Conservation (phyloP, 2,329 filamentous ascomycete species). For the Trichoderma sp. region DNA sequence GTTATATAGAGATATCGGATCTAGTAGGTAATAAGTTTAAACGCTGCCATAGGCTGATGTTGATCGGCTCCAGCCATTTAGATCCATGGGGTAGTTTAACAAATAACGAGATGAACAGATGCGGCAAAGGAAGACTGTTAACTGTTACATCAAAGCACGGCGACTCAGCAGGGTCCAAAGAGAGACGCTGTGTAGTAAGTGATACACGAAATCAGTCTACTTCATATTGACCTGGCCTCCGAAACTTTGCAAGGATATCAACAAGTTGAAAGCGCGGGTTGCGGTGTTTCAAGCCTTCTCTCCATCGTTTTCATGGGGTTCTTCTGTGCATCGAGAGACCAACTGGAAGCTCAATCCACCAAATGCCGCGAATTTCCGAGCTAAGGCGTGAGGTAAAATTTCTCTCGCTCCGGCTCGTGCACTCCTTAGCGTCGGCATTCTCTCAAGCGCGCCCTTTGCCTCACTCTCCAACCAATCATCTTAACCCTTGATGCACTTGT, state of each 20-base stretch:
- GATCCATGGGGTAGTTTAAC: not conserved
- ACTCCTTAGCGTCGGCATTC: constrained; percentile 6
- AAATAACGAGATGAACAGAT: not conserved
- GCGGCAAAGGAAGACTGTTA: not conserved
- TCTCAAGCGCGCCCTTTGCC: not conserved
- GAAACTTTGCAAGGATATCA: not conserved
- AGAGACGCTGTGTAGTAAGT: not conserved
- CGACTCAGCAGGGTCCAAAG: not conserved
- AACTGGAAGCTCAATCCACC: not conserved
- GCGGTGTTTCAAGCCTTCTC: not conserved
- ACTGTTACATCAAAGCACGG: not conserved
- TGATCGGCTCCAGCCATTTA: not conserved
- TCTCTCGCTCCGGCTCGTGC: constrained; percentile 7
- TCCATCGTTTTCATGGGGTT: not conserved
- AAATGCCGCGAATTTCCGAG: constrained; percentile 6
- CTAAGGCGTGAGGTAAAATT: not conserved
- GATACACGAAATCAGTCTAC: not conserved
- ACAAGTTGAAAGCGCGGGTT: not conserved
- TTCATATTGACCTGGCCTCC: not conserved
- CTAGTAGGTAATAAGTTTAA: not conserved
- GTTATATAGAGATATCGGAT: not conserved
- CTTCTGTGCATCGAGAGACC: not conserved
- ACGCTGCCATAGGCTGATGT: not conserved
- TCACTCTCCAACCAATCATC: not conserved
- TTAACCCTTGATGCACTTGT: not conserved